Percentiles rank a stretch among this genome's conserved stretches.
Evolutionary conservation across 495 filamentous ascomycete genomes (phyloP).

Genomic region (Penicillium angulare): DNA sequence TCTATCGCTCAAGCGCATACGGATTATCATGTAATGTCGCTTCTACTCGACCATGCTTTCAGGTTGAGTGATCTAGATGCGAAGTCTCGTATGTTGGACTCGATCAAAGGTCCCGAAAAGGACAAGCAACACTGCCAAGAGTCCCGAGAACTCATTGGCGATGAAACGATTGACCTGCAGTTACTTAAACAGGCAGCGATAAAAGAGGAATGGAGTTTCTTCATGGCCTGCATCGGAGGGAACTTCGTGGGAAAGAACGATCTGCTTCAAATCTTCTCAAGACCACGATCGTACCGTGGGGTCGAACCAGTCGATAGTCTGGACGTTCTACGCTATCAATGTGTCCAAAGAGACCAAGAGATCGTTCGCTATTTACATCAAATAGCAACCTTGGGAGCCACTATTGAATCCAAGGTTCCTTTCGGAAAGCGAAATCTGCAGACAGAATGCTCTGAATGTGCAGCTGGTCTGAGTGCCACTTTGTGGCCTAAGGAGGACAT

Average conservation of each 20-base stretch:
- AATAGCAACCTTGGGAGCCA: too few species aligned
- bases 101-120: neutral
- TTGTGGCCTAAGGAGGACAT: too few species aligned
- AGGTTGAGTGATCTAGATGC: neutral
- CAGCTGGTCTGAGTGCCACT: too few species aligned
- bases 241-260: conserved; percentile 4
- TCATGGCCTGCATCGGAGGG: conserved; percentile 11
- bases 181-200: neutral
- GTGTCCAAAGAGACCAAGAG: conserved; percentile 1
- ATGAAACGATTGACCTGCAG: neutral
- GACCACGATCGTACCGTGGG: neutral
- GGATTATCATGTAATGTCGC: conserved; percentile 11
- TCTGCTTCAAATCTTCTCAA: neutral
- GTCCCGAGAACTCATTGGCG: conserved; percentile 1
- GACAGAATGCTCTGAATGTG: too few species aligned
- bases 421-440: too few species aligned
- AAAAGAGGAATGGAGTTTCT: conserved; percentile 12
- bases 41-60: conserved; percentile 3
- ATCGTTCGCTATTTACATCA: neutral
- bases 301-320: conserved; percentile 3
- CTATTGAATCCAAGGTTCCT: too few species aligned
- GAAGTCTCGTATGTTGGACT: neutral
- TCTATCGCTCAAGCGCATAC: conserved; percentile 1
- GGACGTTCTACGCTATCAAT: conserved; percentile 7
- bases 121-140: neutral